Evolutionary conservation across 2,329 filamentous ascomycete genomes (phyloP).

Genomic region (Ophiostoma sp.): DNA sequence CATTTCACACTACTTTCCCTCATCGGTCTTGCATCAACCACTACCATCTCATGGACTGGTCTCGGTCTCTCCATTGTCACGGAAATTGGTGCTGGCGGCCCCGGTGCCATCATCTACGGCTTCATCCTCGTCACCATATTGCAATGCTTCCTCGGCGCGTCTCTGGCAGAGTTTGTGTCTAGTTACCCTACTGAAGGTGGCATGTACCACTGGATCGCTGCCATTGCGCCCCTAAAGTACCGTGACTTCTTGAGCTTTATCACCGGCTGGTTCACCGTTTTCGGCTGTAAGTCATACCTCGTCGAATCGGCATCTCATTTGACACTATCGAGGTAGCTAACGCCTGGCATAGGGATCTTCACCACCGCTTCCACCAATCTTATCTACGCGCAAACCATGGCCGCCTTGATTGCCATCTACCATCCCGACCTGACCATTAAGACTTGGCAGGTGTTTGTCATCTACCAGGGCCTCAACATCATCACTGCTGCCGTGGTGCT

Average conservation of each 20-base stretch:
- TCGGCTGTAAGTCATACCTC: background rate
- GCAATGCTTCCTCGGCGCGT: constrained; percentile 11
- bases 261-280: constrained; percentile 11
- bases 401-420: constrained; percentile 4
- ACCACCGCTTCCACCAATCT: constrained; percentile 9
- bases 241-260: constrained; percentile 7
- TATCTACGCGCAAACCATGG: constrained; percentile 7
- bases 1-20: constrained; percentile 6
- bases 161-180: constrained; percentile 9
- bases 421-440: constrained; percentile 9
- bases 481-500: constrained; percentile 7
- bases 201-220: constrained; percentile 10
- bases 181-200: constrained; percentile 7
- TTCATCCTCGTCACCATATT: background rate
- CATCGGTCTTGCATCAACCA: constrained; percentile 7
- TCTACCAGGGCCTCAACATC: constrained; percentile 8
- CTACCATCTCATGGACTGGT: constrained; percentile 12
- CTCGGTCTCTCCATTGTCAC: constrained; percentile 8
- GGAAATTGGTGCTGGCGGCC: constrained; percentile 4
- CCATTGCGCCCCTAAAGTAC: background rate
- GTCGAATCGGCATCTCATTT: background rate
- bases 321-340: no score
- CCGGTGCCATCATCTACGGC: constrained; percentile 4
- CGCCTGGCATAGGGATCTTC: background rate
- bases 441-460: constrained; percentile 8